phyloP scores from a whole-genome alignment of 2,329 filamentous ascomycete genomes.

The Botryotinia calthae region DNA sequence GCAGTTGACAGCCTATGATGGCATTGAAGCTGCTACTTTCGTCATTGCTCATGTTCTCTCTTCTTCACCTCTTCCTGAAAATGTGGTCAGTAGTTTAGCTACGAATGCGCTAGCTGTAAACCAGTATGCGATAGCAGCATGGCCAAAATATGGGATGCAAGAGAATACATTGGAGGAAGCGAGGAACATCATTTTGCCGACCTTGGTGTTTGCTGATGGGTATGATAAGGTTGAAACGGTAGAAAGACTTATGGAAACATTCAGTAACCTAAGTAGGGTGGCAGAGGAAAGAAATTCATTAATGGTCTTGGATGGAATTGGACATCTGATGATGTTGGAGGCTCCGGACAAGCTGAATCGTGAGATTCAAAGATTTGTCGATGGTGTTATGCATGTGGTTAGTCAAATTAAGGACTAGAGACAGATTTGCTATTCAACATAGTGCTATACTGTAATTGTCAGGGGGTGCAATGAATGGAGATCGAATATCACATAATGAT shows the following conservation, averaged over 20 bases:
- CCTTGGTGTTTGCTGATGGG: slow-evolving; percentile 37
- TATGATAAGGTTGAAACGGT: slow-evolving; percentile 39
- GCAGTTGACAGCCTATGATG: slow-evolving; percentile 40
- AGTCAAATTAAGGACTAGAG: not conserved
- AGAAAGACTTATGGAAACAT: slow-evolving; percentile 37
- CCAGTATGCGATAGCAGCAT: slow-evolving; percentile 38
- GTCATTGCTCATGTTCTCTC: slow-evolving; percentile 40
- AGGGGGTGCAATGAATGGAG: not conserved
- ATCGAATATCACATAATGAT: not conserved
- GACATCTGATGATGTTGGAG: slow-evolving; percentile 28
- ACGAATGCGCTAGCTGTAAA: slow-evolving; percentile 38
- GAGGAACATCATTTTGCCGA: slow-evolving; percentile 28
- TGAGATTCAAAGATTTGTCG: slow-evolving; percentile 7
- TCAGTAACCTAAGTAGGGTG: slow-evolving; percentile 24
- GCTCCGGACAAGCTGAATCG: slow-evolving; percentile 16
- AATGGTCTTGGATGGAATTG: slow-evolving; percentile 24
- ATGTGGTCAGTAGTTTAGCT: slow-evolving; percentile 25
- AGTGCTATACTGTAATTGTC: not conserved
- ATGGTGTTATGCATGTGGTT: not conserved
- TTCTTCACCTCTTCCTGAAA: slow-evolving; percentile 20
- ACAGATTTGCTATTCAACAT: not conserved
- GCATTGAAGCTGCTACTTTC: slow-evolving; percentile 35
- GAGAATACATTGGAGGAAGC: slow-evolving; percentile 37
- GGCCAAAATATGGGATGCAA: slow-evolving; percentile 40
- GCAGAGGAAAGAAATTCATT: slow-evolving; percentile 18